These are phyloP conservation scores for Ophiostoma ips DNA, from an alignment of 2,329 filamentous ascomycete species.

Conservation along the genomic window DNA sequence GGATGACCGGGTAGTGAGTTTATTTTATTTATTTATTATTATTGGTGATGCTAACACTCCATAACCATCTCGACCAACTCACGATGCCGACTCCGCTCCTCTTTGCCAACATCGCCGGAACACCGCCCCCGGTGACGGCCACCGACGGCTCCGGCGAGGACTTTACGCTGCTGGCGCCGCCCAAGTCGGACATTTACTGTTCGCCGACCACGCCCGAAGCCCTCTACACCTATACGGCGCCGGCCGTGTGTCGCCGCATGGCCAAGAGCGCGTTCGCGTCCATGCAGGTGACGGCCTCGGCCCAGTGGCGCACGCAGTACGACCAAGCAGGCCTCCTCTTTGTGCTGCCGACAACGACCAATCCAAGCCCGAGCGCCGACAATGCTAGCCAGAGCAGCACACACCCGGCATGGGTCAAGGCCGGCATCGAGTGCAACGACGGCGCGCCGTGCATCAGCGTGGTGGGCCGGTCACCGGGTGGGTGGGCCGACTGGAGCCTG, in stretches of 20 bases:
- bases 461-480: slow-evolving; percentile 4
- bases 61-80: too few species aligned
- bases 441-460: slow-evolving; percentile 9
- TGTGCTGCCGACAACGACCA: slow-evolving; percentile 5
- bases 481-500: slow-evolving; percentile 13
- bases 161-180: slow-evolving; percentile 7
- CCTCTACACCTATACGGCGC: slow-evolving; percentile 7
- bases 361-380: slow-evolving; percentile 2
- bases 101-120: slow-evolving; percentile 2
- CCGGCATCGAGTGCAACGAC: slow-evolving; percentile 13
- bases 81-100: neutral
- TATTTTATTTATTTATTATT: too few species aligned
- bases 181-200: slow-evolving; percentile 12
- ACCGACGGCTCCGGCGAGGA: slow-evolving; percentile 1
- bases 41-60: too few species aligned
- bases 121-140: neutral
- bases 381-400: neutral
- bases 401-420: slow-evolving; percentile 14
- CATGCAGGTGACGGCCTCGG: slow-evolving; percentile 6
- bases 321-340: slow-evolving; percentile 13
- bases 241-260: slow-evolving; percentile 5
- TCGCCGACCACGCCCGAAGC: slow-evolving; percentile 5
- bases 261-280: slow-evolving; percentile 5
- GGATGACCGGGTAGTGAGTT: too few species aligned
- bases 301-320: slow-evolving; percentile 8